Conservation (phyloP, 768 basidiomycete species). For the Kondoa subrosea region DNA sequence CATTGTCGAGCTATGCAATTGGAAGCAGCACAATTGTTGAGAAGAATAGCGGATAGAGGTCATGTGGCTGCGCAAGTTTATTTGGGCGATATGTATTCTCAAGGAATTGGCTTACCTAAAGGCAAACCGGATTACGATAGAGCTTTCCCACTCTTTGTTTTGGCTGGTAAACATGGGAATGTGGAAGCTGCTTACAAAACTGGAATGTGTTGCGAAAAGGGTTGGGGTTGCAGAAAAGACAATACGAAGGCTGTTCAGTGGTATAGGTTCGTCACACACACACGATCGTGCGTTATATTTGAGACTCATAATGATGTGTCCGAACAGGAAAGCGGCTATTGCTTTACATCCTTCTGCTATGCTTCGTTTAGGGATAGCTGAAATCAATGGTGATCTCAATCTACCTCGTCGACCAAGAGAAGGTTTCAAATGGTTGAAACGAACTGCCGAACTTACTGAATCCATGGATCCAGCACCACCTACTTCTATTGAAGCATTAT, state of each 20-base stretch:
- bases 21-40: slow-evolving; percentile 73
- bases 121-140: slow-evolving; percentile 89
- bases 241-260: slow-evolving; percentile 78
- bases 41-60: slow-evolving; percentile 79
- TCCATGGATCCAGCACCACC: slow-evolving; percentile 34
- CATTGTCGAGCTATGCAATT: background rate
- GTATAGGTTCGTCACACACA: slow-evolving; percentile 40
- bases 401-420: slow-evolving; percentile 75
- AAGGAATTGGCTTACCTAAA: slow-evolving; percentile 40
- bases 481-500: slow-evolving; percentile 88
- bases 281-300: background rate
- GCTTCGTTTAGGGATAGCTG: slow-evolving; percentile 89
- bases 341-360: slow-evolving; percentile 83
- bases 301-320: background rate
- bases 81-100: slow-evolving; percentile 92
- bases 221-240: slow-evolving; percentile 92
- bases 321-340: slow-evolving; percentile 60
- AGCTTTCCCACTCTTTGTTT: slow-evolving; percentile 85
- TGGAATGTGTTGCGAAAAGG: slow-evolving; percentile 95
- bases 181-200: slow-evolving; percentile 88
- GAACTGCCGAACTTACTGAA: slow-evolving; percentile 60
- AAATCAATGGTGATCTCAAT: slow-evolving; percentile 86
- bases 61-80: slow-evolving; percentile 93
- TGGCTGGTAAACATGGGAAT: slow-evolving; percentile 92
- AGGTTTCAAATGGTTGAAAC: slow-evolving; percentile 96